Percentiles rank a stretch among this genome's conserved stretches.
Conservation (phyloP, 306 rosid genomes). For the Dryas octopetala region DNA sequence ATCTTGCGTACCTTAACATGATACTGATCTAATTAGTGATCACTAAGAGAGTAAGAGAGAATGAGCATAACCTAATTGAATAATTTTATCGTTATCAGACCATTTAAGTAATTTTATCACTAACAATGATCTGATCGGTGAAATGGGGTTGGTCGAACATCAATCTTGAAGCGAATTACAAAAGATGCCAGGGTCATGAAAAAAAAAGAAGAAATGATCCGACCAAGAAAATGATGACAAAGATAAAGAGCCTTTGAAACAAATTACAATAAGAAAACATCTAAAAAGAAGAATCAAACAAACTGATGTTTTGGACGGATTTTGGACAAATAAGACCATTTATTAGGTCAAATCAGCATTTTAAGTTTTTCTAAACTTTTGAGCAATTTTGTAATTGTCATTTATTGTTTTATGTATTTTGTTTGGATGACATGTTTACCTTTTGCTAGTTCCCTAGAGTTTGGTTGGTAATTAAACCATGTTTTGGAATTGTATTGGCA, state of each 20-base stretch:
- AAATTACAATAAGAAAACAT: neutral
- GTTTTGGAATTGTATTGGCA: too few relatives aligned
- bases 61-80: neutral
- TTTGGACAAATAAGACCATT: too few relatives aligned
- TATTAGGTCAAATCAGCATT: too few relatives aligned
- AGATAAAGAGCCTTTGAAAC: slow-evolving; percentile 46
- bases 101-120: neutral
- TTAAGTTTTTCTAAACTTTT: too few relatives aligned
- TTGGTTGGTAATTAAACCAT: too few relatives aligned
- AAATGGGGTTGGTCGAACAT: neutral
- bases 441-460: too few relatives aligned
- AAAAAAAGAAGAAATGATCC: neutral
- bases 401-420: too few relatives aligned
- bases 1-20: neutral
- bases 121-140: neutral
- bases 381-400: too few relatives aligned
- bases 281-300: neutral
- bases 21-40: neutral
- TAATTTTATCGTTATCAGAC: neutral
- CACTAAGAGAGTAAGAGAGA: neutral
- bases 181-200: neutral
- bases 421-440: too few relatives aligned
- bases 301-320: neutral
- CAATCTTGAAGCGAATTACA: neutral
- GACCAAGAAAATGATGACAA: neutral